These are phyloP conservation scores for Pseudocohnilembus persalinus DNA, from an alignment of 169 alveolate species.

Conservation along the genomic window DNA sequence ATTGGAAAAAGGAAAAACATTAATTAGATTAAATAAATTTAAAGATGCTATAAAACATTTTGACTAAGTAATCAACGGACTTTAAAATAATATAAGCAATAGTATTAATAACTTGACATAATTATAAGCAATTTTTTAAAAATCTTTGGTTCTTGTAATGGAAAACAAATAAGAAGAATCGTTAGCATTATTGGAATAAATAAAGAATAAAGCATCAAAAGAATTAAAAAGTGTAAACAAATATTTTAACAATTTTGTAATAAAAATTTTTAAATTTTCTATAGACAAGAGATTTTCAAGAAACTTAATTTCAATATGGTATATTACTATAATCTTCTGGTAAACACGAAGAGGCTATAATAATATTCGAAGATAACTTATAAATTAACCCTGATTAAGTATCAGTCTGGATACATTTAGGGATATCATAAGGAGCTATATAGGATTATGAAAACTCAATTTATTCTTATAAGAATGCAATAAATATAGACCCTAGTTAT, in stretches of 20 bases:
- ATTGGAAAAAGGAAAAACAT: not conserved
- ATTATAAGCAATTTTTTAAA: not conserved
- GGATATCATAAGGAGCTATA: not conserved
- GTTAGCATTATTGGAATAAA: not conserved
- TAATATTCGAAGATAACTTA: not conserved
- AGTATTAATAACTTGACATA: not conserved
- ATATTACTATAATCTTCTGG: not conserved
- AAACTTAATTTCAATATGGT: not conserved
- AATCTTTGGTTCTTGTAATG: not conserved
- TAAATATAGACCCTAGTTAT: not conserved
- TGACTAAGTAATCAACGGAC: no score
- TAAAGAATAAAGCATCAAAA: not conserved
- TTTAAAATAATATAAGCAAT: no score
- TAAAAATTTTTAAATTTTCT: no score
- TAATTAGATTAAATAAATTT: no score
- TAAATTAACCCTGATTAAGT: not conserved
- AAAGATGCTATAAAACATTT: not conserved
- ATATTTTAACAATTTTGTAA: no score
- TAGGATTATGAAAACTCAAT: not conserved
- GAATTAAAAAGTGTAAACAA: no score
- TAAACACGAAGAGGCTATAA: not conserved
- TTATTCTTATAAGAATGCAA: not conserved
- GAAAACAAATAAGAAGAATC: not conserved
- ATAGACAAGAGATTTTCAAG: not conserved
- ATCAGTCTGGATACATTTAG: not conserved